phyloP scores from a whole-genome alignment of 768 basidiomycete genomes.

The Amanita rubescens region DNA sequence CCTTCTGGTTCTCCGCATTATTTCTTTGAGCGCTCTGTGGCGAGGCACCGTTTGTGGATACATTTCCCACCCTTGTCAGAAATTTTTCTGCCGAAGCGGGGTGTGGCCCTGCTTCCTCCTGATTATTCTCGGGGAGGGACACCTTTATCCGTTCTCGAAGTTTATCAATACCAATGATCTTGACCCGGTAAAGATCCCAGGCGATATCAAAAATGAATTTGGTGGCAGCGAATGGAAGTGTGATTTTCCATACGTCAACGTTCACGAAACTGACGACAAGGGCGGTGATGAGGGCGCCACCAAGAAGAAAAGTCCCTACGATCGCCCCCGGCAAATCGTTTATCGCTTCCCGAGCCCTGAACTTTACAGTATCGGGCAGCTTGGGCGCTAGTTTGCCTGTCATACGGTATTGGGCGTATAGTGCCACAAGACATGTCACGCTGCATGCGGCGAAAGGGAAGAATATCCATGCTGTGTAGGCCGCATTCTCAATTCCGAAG shows the following conservation, averaged over 20 bases:
- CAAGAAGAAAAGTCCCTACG: constrained; percentile 64
- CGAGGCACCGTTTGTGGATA: no score
- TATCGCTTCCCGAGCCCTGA: constrained; percentile 54
- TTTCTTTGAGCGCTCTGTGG: no score
- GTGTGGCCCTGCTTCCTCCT: not conserved
- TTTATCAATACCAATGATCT: constrained; percentile 8
- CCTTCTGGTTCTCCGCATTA: no score
- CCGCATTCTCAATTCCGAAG: constrained; percentile 67
- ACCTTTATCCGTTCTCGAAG: not conserved
- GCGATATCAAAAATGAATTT: constrained; percentile 64
- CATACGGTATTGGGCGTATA: constrained; percentile 51
- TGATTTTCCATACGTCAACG: constrained; percentile 82
- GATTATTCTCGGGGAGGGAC: not conserved
- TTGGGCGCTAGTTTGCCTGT: constrained; percentile 43
- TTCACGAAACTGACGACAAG: constrained; percentile 71
- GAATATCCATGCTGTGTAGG: constrained; percentile 78
- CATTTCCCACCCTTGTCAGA: not conserved
- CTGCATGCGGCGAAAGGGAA: constrained; percentile 69
- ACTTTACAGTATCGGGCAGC: constrained; percentile 27
- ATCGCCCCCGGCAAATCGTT: constrained; percentile 67
- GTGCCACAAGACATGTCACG: constrained; percentile 52
- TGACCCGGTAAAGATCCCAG: constrained; percentile 48
- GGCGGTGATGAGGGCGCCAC: constrained; percentile 60
- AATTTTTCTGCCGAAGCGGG: not conserved
- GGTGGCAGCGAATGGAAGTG: constrained; percentile 67